A percentile compares a stretch with the other conserved stretches of the same genome.
Evolutionary conservation across 495 filamentous ascomycete genomes (phyloP).

Genomic region (Podospora fimiseda): DNA sequence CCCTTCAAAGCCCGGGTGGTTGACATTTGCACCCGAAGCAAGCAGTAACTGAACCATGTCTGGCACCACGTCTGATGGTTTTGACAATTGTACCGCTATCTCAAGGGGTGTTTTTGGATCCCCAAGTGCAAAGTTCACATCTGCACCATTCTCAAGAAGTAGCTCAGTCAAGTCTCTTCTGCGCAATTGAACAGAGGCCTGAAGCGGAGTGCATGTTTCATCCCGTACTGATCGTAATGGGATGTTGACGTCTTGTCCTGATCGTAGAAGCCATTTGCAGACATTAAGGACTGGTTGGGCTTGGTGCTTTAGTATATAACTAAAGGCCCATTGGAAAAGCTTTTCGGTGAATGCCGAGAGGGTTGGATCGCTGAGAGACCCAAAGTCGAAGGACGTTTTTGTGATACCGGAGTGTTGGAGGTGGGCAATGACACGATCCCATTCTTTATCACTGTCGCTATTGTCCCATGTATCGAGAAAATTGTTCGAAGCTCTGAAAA

Average conservation of each 20-base stretch:
- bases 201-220: background rate
- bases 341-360: background rate
- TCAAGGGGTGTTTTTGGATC: background rate
- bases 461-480: background rate
- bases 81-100: background rate
- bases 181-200: background rate
- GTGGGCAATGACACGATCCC: background rate
- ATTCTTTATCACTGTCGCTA: background rate
- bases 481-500: background rate
- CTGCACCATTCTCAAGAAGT: background rate
- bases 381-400: background rate
- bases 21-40: background rate
- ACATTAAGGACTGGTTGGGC: background rate
- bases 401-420: background rate
- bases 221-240: too few relatives aligned
- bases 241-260: background rate
- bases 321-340: background rate
- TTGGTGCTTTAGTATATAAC: background rate
- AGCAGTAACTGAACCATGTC: background rate
- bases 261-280: background rate
- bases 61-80: background rate
- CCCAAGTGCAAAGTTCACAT: background rate
- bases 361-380: background rate
- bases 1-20: too few relatives aligned
- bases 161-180: background rate